Conservation (phyloP, 1,139 yeast species). For the Suhomyces chickasaworum region DNA sequence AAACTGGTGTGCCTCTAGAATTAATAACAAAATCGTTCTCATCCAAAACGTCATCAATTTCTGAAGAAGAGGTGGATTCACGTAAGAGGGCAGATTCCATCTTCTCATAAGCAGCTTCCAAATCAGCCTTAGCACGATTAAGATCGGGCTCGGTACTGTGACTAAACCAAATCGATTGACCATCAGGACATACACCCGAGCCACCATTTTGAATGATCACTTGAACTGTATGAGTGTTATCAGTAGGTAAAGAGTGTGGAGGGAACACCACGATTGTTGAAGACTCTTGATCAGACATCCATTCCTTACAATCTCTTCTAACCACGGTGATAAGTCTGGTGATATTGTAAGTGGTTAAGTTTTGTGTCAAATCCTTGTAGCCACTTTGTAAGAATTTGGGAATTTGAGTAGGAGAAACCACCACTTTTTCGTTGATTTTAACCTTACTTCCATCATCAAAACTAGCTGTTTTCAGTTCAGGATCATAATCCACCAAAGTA, state of each 20-base stretch:
- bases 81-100: conserved; percentile 79
- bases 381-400: conserved; percentile 49
- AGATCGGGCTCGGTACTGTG: conserved; percentile 74
- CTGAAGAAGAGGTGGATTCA: conserved; percentile 57
- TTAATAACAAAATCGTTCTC: conserved; percentile 57
- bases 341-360: conserved; percentile 50
- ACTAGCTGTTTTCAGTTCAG: conserved; percentile 62
- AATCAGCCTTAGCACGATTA: conserved; percentile 67
- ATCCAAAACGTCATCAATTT: conserved; percentile 53
- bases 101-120: conserved; percentile 77
- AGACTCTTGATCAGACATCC: conserved; percentile 85
- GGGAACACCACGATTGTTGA: conserved; percentile 93
- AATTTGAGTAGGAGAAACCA: conserved; percentile 71
- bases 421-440: conserved; percentile 72
- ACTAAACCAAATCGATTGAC: conserved; percentile 88
- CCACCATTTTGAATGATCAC: conserved; percentile 88
- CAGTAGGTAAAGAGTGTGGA: conserved; percentile 72
- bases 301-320: conserved; percentile 82
- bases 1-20: conserved; percentile 64
- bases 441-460: conserved; percentile 78
- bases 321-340: conserved; percentile 82
- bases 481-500: conserved; percentile 62
- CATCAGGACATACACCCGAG: conserved; percentile 85
- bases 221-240: conserved; percentile 76
- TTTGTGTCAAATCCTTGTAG: conserved; percentile 38